A percentile compares a stretch with the other conserved stretches of the same genome.
Evolutionary conservation across 768 basidiomycete genomes (phyloP).

Genomic region (Leccinum arenicola): DNA sequence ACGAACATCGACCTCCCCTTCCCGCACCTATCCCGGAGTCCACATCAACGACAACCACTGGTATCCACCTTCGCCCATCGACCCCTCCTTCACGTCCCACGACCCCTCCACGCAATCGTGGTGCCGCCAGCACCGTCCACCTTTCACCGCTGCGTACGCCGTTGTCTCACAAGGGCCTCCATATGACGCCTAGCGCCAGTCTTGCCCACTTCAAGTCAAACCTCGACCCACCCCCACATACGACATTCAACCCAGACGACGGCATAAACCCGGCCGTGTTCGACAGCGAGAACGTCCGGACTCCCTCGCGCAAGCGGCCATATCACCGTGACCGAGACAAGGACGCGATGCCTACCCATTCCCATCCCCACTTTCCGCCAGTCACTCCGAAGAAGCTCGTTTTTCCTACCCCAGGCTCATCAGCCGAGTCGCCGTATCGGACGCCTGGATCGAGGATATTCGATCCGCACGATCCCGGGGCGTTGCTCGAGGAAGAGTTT

Average conservation of each 20-base stretch:
- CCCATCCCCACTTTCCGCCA: constrained; percentile 27
- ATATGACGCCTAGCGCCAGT: constrained; percentile 67
- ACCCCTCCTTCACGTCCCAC: constrained; percentile 40
- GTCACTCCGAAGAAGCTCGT: constrained; percentile 45
- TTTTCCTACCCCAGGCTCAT: constrained; percentile 29
- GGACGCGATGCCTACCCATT: constrained; percentile 10
- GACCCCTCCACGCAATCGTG: constrained; percentile 36
- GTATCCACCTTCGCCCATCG: constrained; percentile 16
- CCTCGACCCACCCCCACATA: constrained; percentile 57
- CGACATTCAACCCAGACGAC: constrained; percentile 25
- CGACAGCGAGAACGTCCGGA: constrained; percentile 39
- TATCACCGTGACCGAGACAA: constrained; percentile 28
- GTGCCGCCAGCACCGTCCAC: constrained; percentile 31
- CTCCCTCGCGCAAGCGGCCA: constrained; percentile 45
- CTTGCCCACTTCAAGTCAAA: constrained; percentile 68
- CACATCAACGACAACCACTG: constrained; percentile 8
- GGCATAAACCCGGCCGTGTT: constrained; percentile 37
- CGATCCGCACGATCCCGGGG: constrained; percentile 70
- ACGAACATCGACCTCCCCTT: constrained; percentile 18
- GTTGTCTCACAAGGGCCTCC: constrained; percentile 62
- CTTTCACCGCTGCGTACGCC: constrained; percentile 66
- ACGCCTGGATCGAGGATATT: constrained; percentile 51
- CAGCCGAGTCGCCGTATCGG: constrained; percentile 43
- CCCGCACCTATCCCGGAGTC: constrained; percentile 29
- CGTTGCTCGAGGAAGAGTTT: constrained; percentile 71